Conservation (phyloP, 202 grass and related monocot species). For the Zoysia matrella region DNA sequence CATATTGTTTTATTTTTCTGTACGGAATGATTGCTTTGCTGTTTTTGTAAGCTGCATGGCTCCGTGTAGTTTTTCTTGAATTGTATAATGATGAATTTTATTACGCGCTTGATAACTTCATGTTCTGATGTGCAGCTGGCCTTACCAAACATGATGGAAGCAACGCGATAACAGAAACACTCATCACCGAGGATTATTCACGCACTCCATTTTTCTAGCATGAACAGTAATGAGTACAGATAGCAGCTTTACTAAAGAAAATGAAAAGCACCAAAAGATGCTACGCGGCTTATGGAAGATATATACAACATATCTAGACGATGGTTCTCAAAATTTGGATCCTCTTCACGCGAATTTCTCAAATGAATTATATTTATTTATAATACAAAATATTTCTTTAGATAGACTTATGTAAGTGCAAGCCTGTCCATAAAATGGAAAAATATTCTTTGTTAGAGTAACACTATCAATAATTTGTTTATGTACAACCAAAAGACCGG, state of each 20-base stretch:
- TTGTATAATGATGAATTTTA: background rate
- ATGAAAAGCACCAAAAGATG: slow-evolving; percentile 17
- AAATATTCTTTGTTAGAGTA: slow-evolving; percentile 3
- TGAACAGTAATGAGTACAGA: slow-evolving; percentile 16
- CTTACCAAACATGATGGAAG: background rate
- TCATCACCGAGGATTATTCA: slow-evolving; percentile 16
- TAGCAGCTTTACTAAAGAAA: slow-evolving; percentile 21
- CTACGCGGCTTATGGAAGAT: slow-evolving; percentile 6
- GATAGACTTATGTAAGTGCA: background rate
- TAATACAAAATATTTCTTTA: background rate
- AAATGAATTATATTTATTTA: background rate
- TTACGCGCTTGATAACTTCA: background rate
- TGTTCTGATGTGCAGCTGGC: background rate
- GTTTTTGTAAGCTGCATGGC: background rate
- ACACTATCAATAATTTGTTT: slow-evolving; percentile 10
- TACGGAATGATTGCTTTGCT: background rate
- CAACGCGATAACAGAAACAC: slow-evolving; percentile 1
- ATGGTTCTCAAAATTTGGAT: too few relatives aligned
- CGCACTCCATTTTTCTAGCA: background rate
- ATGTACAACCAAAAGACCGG: slow-evolving; percentile 1
- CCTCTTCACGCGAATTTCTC: background rate
- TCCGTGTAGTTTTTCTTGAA: background rate
- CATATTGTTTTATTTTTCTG: background rate
- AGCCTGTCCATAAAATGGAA: background rate
- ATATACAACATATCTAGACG: background rate